phyloP scores from a whole-genome alignment of 768 basidiomycete species.

The Gloeopeniophorella convolvens region DNA sequence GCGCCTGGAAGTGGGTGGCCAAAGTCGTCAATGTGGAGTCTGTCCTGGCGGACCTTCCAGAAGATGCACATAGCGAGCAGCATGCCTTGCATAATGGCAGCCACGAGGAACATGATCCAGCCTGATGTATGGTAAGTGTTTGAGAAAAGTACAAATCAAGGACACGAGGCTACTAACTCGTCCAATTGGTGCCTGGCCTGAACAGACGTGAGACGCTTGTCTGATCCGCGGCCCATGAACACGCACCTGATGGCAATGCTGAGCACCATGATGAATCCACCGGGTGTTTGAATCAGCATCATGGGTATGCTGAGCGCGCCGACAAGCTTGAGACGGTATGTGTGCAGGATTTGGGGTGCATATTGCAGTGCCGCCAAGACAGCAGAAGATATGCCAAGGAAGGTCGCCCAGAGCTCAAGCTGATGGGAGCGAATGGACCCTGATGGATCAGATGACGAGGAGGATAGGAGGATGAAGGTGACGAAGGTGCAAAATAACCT shows the following conservation, averaged over 20 bases:
- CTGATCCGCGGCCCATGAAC: conserved; percentile 2
- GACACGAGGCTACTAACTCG: conserved; percentile 41
- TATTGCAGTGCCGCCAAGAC: conserved; percentile 81
- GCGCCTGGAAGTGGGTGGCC: conserved; percentile 45
- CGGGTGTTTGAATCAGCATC: conserved; percentile 94
- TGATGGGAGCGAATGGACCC: conserved; percentile 33
- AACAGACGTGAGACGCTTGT: not conserved
- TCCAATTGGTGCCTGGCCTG: conserved; percentile 81
- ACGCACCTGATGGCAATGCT: conserved; percentile 66
- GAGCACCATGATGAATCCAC: conserved; percentile 78
- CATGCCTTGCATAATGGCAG: conserved; percentile 77
- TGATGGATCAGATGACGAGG: conserved; percentile 34
- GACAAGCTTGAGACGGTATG: conserved; percentile 72
- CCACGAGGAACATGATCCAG: conserved; percentile 75
- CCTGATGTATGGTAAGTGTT: conserved; percentile 36
- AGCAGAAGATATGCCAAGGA: conserved; percentile 79
- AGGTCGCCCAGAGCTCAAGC: conserved; percentile 66
- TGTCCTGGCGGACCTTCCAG: conserved; percentile 76
- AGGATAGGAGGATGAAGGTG: conserved; percentile 55
- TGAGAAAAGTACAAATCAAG: not conserved
- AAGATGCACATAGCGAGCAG: conserved; percentile 80
- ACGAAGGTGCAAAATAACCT: conserved; percentile 53
- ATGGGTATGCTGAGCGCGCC: conserved; percentile 92
- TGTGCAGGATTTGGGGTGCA: conserved; percentile 77
- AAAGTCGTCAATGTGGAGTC: conserved; percentile 83